A percentile compares a stretch with the other conserved stretches of the same genome.
Conservation (phyloP, 2,329 filamentous ascomycete species). For the Fusarium domesticum region DNA sequence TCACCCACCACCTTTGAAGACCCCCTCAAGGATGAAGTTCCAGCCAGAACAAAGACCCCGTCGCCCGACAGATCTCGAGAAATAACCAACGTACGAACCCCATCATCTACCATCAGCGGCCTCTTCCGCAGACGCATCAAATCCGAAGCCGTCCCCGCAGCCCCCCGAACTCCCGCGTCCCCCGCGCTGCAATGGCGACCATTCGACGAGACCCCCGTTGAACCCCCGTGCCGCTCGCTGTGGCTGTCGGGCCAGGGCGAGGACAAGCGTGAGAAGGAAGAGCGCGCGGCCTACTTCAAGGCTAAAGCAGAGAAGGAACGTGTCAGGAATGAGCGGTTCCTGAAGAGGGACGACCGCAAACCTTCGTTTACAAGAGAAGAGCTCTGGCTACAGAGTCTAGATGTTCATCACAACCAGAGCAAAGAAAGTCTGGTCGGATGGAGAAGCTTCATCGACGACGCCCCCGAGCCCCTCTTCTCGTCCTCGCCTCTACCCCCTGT, state of each 20-base stretch:
- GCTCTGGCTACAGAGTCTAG: conserved; percentile 1
- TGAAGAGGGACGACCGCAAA: conserved; percentile 9
- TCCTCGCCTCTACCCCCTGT: conserved; percentile 27
- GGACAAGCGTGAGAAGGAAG: conserved; percentile 17
- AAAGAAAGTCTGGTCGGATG: conserved; percentile 25
- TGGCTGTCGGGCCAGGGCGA: conserved; percentile 23
- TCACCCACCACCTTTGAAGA: conserved; percentile 1
- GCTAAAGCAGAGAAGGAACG: conserved; percentile 17
- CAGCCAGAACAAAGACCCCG: conserved; percentile 2
- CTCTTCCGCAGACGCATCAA: conserved; percentile 29
- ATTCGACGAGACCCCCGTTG: conserved; percentile 21
- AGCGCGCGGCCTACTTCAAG: conserved; percentile 23
- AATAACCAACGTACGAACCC: conserved; percentile 11
- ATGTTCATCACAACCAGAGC: conserved; percentile 14
- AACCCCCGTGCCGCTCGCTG: conserved; percentile 21
- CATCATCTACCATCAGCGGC: conserved; percentile 23
- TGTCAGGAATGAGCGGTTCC: conserved; percentile 3
- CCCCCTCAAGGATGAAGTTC: neutral
- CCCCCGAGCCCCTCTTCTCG: conserved; percentile 23
- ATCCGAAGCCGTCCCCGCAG: conserved; percentile 15
- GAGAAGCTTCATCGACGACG: conserved; percentile 24
- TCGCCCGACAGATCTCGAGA: conserved; percentile 9
- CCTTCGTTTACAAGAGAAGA: conserved; percentile 16
- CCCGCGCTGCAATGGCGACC: conserved; percentile 27
- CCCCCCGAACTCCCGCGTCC: conserved; percentile 18